Base-by-base conservation (phyloP, 1,284 basidiomycete species). In the Agroathelia rolfsii region DNA sequence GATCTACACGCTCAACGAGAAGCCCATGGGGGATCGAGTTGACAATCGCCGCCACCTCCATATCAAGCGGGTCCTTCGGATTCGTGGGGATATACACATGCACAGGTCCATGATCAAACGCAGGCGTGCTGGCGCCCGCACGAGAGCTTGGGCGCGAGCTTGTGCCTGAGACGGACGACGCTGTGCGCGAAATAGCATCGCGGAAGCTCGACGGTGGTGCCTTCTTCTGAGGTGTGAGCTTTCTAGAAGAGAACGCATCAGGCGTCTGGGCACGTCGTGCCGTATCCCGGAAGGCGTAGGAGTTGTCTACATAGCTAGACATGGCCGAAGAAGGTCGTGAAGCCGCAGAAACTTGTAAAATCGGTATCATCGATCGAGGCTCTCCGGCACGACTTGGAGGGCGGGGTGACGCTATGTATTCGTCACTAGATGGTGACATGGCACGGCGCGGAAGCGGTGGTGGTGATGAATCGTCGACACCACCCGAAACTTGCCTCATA, bases 21-120 rank as follows among this genome's bases (percentile, higher is more conserved):
- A 93, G 62, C 10, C 77, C 74, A 46, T 87, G 84, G 12, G 75
- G 63, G 25, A 87, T 70, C 11, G 72, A 68, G 51, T 92, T 90
- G 40, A 76, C 80, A 24, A 90, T 58, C 19, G 59, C 56, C 3
- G 82, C 83, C 22, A 93, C 74, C 50, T 88, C 83, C 5, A 65
- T 55, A 53, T 93, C 88, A 21, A 93, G 69, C 4, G 87, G 84
- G 51, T 93, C 88, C 39, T 72, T 72, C 26, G 62, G 48, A 51
- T 80, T 88, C 3, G 53, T 59, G 1, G 83, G 72, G n/a, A 70
- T 52, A 53, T 93, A 93, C 41, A 71, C 56, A 39, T 76, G 66
- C 30, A 69, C 43, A 1, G 69, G 68, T 18, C 62, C 53, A 17
- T 61, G 61, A 32, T 76, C 74, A 39, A 61, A 52, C 11, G 56